phyloP scores from a whole-genome alignment of 371 early-diverging fungal genomes.

The Haplosporangium sp. region DNA sequence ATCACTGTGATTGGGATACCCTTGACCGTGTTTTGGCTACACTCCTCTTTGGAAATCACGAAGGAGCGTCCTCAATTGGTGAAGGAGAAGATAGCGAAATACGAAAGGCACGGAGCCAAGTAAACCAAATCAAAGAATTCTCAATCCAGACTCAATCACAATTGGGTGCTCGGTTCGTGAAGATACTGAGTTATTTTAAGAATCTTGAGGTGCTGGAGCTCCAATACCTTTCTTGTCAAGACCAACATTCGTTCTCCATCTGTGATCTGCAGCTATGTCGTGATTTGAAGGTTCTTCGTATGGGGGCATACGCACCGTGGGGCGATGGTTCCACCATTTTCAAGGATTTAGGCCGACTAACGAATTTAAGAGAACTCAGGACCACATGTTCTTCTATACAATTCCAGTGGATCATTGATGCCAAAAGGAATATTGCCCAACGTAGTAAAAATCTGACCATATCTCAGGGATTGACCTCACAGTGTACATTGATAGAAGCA shows the following conservation, averaged over 20 bases:
- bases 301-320: neutral
- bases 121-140: slow-evolving; percentile 23
- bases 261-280: slow-evolving; percentile 12
- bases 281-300: slow-evolving; percentile 23
- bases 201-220: slow-evolving; percentile 34
- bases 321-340: neutral
- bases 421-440: slow-evolving; percentile 5
- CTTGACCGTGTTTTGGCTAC: slow-evolving; percentile 35
- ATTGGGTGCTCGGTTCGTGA: neutral
- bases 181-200: slow-evolving; percentile 19
- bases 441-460: neutral
- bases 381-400: neutral
- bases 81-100: neutral
- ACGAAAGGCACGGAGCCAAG: neutral
- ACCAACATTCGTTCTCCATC: slow-evolving; percentile 3
- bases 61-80: neutral
- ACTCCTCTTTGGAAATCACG: slow-evolving; percentile 13
- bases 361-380: slow-evolving; percentile 32
- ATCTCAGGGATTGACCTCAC: neutral
- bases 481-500: neutral
- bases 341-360: slow-evolving; percentile 18
- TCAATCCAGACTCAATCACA: slow-evolving; percentile 12
- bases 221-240: neutral
- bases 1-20: slow-evolving; percentile 33
- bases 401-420: slow-evolving; percentile 28